Conservation (phyloP, 1,139 yeast genomes). For the Pichia sorboxylosa region DNA sequence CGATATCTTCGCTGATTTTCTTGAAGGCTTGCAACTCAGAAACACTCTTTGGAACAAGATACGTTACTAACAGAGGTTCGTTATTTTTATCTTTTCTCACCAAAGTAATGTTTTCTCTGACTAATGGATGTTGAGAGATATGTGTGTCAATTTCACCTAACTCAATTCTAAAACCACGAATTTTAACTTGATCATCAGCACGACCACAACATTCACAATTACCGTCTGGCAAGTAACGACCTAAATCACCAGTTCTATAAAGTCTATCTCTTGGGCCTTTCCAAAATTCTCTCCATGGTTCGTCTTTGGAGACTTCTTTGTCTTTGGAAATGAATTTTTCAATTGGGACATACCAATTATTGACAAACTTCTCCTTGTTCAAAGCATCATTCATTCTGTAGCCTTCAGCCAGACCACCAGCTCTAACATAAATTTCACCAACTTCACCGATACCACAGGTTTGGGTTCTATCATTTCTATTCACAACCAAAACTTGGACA, state of each 20-base stretch:
- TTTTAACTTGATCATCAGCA: slow-evolving; percentile 97
- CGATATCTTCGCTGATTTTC: slow-evolving; percentile 30
- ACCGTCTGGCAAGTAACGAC: slow-evolving; percentile 93
- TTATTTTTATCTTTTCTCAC: slow-evolving; percentile 90
- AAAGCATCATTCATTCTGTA: slow-evolving; percentile 84
- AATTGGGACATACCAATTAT: slow-evolving; percentile 73
- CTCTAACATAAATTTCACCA: slow-evolving; percentile 96
- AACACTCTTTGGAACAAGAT: slow-evolving; percentile 74
- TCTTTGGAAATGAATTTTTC: slow-evolving; percentile 51
- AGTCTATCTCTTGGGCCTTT: slow-evolving; percentile 89
- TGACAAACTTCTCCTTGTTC: slow-evolving; percentile 76
- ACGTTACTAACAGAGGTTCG: slow-evolving; percentile 84
- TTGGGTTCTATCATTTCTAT: slow-evolving; percentile 75
- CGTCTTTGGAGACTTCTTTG: slow-evolving; percentile 28
- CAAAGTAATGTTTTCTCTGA: slow-evolving; percentile 83
- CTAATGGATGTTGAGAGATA: slow-evolving; percentile 81
- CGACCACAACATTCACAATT: slow-evolving; percentile 97
- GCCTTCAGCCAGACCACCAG: slow-evolving; percentile 96
- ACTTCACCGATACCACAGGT: slow-evolving; percentile 98
- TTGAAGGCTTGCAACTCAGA: slow-evolving; percentile 44
- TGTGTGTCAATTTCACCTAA: slow-evolving; percentile 97
- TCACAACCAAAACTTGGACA: slow-evolving; percentile 88
- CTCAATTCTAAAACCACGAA: slow-evolving; percentile 96
- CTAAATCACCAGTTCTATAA: slow-evolving; percentile 94
- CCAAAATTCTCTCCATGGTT: slow-evolving; percentile 77